A percentile compares a stretch with the other conserved stretches of the same genome.
These are phyloP conservation scores for Neckera pumila DNA, from an alignment of 225 moss, liverwort and hornwort genomes.

Conservation along the genomic window DNA sequence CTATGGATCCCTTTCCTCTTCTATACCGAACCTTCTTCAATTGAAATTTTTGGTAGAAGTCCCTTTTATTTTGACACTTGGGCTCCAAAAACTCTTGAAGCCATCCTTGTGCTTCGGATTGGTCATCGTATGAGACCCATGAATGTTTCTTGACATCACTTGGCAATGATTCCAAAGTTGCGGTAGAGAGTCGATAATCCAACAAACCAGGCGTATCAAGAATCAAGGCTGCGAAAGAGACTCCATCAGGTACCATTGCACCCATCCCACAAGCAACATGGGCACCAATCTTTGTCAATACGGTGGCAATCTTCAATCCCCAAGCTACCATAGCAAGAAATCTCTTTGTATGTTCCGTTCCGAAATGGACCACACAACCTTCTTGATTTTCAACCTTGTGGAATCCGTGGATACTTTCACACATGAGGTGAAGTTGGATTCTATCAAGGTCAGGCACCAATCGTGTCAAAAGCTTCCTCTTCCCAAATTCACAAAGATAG, in stretches of 20 bases:
- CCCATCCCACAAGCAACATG: not conserved
- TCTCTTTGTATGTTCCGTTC: not conserved
- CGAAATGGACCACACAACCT: not conserved
- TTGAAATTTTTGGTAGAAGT: not conserved
- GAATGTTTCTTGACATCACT: not conserved
- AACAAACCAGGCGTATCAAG: not conserved
- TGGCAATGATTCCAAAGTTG: not conserved
- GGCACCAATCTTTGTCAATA: not conserved
- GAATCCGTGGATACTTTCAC: not conserved
- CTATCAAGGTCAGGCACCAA: not conserved
- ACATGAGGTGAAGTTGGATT: not conserved
- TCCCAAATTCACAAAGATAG: not conserved
- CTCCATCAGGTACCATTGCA: not conserved
- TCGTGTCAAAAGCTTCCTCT: not conserved
- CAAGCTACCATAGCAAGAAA: not conserved
- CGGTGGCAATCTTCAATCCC: not conserved
- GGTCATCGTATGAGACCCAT: not conserved
- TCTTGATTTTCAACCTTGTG: not conserved
- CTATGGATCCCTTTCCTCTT: not conserved
- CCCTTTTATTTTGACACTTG: not conserved
- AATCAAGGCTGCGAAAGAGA: not conserved
- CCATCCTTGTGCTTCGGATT: not conserved
- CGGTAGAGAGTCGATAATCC: rapidly evolving
- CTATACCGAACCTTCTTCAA: not conserved
- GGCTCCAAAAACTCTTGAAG: not conserved